phyloP scores from a whole-genome alignment of 768 basidiomycete species.

The Leccinum imitatum region DNA sequence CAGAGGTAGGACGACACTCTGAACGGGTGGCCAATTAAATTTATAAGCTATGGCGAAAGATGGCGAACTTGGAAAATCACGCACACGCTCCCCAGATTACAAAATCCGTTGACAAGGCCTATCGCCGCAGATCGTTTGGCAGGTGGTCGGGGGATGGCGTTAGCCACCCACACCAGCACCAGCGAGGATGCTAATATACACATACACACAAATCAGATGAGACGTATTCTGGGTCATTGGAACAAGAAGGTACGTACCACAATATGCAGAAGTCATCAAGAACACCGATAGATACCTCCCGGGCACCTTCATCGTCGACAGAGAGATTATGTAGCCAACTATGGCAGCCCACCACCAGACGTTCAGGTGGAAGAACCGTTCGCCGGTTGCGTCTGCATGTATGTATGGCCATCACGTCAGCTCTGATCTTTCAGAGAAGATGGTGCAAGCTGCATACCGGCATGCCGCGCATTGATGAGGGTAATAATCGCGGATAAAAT shows the following conservation, averaged over 20 bases:
- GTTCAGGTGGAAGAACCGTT: background rate
- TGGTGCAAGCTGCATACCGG: background rate
- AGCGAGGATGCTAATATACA: background rate
- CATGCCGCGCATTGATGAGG: background rate
- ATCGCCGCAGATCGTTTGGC: background rate
- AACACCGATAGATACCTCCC: background rate
- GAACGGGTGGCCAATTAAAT: background rate
- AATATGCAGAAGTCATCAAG: background rate
- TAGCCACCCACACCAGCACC: background rate
- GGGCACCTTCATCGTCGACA: background rate
- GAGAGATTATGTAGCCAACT: background rate
- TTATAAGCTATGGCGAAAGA: background rate
- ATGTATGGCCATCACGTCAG: background rate
- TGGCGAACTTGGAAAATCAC: background rate
- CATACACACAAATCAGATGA: background rate
- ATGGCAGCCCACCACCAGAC: background rate
- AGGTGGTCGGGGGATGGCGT: background rate
- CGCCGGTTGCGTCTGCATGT: background rate
- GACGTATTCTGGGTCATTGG: background rate
- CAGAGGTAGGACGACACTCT: background rate
- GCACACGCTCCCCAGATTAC: background rate
- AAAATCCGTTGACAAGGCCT: background rate
- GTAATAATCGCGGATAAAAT: background rate
- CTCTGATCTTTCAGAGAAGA: background rate
- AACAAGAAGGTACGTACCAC: background rate